A percentile compares a stretch with the other conserved stretches of the same genome.
Conservation (phyloP, 345 rosid species). For the Hibiscus tridactylites region DNA sequence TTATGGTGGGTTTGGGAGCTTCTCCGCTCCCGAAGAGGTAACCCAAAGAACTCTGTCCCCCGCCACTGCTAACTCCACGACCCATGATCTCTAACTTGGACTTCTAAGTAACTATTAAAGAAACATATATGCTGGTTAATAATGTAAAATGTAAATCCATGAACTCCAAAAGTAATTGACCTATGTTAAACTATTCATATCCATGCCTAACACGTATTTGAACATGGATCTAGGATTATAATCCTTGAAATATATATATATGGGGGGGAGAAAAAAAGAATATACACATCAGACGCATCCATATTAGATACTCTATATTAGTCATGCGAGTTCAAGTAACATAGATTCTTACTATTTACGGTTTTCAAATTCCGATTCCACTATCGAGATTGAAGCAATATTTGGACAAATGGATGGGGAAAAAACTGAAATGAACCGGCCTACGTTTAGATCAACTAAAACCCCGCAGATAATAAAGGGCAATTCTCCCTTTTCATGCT, state of each 20-base stretch:
- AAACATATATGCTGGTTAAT: not conserved
- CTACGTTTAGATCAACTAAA: not conserved
- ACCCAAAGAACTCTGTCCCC: constrained; percentile 85
- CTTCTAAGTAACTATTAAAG: not conserved
- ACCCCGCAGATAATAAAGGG: not conserved
- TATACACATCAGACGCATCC: not conserved
- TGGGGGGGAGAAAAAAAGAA: too few relatives aligned
- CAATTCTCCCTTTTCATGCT: constrained; percentile 9
- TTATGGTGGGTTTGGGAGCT: constrained; percentile 35
- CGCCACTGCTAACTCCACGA: constrained; percentile 76
- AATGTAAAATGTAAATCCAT: not conserved
- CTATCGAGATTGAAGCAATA: not conserved
- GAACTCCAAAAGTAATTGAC: not conserved
- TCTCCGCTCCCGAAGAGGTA: constrained; percentile 73
- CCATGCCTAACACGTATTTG: not conserved
- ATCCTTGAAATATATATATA: too few relatives aligned
- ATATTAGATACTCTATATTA: not conserved
- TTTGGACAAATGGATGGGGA: not conserved
- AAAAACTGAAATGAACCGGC: not conserved
- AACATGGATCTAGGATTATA: not conserved
- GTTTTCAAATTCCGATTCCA: not conserved
- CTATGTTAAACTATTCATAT: not conserved
- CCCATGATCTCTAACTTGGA: constrained; percentile 43
- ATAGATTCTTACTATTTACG: not conserved
- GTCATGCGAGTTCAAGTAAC: not conserved